phyloP scores from a whole-genome alignment of 164 flowering plant species.

The Sedum album region DNA sequence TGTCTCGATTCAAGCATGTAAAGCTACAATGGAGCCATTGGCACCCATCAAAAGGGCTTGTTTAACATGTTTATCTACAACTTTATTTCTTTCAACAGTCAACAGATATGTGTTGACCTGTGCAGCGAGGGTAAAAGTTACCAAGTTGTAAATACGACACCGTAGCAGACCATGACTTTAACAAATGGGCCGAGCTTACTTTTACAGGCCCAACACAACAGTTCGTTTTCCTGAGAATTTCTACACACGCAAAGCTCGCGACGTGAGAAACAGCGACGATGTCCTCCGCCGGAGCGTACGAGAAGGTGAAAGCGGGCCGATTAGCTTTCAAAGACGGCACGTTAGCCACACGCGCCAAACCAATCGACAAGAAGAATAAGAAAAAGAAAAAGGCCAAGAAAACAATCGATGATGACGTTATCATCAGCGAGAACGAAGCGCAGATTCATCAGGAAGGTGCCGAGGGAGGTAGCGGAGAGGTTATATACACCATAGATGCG shows the following conservation, averaged over 20 bases:
- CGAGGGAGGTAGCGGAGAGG: not conserved
- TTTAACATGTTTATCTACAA: too few relatives aligned
- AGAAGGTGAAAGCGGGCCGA: constrained; percentile 59
- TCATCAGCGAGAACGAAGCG: not conserved
- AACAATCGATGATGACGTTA: constrained; percentile 10
- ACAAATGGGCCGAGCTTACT: not conserved
- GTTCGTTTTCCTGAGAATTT: too few relatives aligned
- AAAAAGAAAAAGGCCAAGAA: constrained; percentile 38
- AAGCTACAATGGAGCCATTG: not conserved
- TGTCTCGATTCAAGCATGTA: too few relatives aligned
- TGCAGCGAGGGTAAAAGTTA: too few relatives aligned
- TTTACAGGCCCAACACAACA: not conserved
- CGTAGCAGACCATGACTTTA: too few relatives aligned
- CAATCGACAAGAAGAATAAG: constrained; percentile 49
- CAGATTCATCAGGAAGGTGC: not conserved
- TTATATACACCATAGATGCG: constrained; percentile 37
- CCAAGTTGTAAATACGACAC: too few relatives aligned
- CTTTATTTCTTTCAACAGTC: too few relatives aligned
- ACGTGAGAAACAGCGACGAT: not conserved
- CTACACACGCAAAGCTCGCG: not conserved
- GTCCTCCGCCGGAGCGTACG: constrained; percentile 69
- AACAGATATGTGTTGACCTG: too few relatives aligned
- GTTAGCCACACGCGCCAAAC: constrained; percentile 41
- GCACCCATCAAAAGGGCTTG: too few relatives aligned
- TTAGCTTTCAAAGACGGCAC: constrained; percentile 72